These are phyloP conservation scores for Microsporum audouinii DNA, from an alignment of 2,329 filamentous ascomycete species.

Conservation along the genomic window DNA sequence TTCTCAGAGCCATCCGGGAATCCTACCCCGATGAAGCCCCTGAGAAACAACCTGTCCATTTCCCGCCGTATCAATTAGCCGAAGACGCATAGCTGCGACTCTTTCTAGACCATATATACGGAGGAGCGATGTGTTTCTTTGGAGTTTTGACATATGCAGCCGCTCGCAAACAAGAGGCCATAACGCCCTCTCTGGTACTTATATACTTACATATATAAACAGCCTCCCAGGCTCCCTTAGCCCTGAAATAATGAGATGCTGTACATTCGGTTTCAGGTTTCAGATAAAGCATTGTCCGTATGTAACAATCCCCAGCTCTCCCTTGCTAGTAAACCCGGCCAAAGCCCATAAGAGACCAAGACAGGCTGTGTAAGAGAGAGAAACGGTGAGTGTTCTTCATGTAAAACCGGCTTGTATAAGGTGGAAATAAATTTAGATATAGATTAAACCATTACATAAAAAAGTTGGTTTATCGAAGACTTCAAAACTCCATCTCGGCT, in stretches of 20 bases:
- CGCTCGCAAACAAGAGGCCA: neutral
- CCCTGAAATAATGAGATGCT: neutral
- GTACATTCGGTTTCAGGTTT: neutral
- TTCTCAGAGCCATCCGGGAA: slow-evolving; percentile 41
- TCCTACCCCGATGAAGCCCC: slow-evolving; percentile 47
- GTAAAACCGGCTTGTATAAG: too few species aligned
- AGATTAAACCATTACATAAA: neutral
- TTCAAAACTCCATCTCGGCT: neutral
- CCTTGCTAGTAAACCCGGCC: neutral
- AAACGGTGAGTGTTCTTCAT: neutral
- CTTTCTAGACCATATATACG: neutral
- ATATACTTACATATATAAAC: neutral
- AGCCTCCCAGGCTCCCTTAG: neutral
- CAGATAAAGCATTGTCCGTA: neutral
- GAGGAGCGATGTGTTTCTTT: neutral
- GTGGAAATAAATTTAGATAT: too few species aligned
- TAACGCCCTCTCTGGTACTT: neutral
- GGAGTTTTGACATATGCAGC: neutral
- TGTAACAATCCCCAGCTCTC: neutral
- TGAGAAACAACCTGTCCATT: slow-evolving; percentile 40
- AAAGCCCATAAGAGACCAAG: neutral
- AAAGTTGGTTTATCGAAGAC: neutral
- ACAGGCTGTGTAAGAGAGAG: neutral
- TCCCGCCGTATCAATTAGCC: slow-evolving; percentile 42
- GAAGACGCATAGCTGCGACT: slow-evolving; percentile 16